phyloP scores from a whole-genome alignment of 345 rosid species.

The thale cress (Arabidopsis thaliana) region DNA sequence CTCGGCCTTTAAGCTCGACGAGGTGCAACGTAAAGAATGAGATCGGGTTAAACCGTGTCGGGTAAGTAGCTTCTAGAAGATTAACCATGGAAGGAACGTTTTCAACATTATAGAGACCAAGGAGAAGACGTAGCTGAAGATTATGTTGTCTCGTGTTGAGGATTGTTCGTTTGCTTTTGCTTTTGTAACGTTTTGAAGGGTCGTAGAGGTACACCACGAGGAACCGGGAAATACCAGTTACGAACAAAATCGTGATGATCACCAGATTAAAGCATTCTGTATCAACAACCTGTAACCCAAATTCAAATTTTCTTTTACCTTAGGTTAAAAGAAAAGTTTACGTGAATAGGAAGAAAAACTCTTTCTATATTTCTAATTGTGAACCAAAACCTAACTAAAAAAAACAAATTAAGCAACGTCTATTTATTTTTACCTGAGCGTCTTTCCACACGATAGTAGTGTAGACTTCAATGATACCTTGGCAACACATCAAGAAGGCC shows the following conservation, averaged over 20 bases:
- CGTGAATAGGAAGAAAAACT: neutral
- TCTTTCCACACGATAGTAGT: slow-evolving; percentile 39
- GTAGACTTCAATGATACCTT: slow-evolving; percentile 48
- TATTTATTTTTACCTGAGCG: slow-evolving; percentile 32
- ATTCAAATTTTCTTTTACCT: neutral
- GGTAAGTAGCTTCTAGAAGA: slow-evolving; percentile 44
- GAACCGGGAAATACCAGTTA: slow-evolving; percentile 49
- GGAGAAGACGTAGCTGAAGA: slow-evolving; percentile 56
- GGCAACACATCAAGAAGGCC: slow-evolving; percentile 48
- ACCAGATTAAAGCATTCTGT: slow-evolving; percentile 40
- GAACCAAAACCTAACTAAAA: neutral
- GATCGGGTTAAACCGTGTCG: slow-evolving; percentile 40
- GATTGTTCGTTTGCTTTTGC: slow-evolving; percentile 60
- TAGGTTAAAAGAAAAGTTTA: neutral
- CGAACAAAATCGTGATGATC: slow-evolving; percentile 12
- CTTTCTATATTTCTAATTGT: neutral
- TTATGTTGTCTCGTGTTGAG: slow-evolving; percentile 44
- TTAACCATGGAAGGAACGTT: slow-evolving; percentile 46
- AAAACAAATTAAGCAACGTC: neutral
- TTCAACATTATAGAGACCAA: slow-evolving; percentile 50
- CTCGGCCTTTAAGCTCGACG: slow-evolving; percentile 47
- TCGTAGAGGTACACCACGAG: slow-evolving; percentile 58
- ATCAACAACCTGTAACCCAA: slow-evolving; percentile 32
- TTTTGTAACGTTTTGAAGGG: slow-evolving; percentile 61
- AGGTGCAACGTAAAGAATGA: slow-evolving; percentile 42